phyloP scores from a whole-genome alignment of 805 yeast species.

The Candida ortonii region DNA sequence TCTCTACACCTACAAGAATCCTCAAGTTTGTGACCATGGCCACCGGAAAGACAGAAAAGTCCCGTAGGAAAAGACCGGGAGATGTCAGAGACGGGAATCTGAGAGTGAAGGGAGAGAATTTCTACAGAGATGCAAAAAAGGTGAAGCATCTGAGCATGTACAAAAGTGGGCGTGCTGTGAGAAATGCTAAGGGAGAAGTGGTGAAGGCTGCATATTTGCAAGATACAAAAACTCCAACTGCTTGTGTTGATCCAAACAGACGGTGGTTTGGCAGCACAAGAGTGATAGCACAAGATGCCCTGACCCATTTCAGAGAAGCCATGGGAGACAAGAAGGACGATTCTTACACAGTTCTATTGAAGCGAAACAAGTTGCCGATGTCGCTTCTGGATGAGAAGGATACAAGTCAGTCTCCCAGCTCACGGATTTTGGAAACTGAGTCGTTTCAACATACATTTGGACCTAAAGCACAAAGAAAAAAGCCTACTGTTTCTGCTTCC shows the following conservation, averaged over 20 bases:
- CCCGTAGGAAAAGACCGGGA: conserved; percentile 79
- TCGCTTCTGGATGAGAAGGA: conserved; percentile 87
- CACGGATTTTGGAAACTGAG: conserved; percentile 85
- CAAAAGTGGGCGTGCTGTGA: conserved; percentile 82
- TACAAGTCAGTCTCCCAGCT: conserved; percentile 69
- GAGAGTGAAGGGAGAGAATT: conserved; percentile 94
- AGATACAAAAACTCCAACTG: conserved; percentile 81
- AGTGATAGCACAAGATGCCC: conserved; percentile 95
- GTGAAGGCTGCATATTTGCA: conserved; percentile 86
- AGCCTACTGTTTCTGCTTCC: conserved; percentile 72
- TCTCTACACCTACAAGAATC: conserved; percentile 1
- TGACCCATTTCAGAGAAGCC: conserved; percentile 91
- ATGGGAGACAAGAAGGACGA: conserved; percentile 82
- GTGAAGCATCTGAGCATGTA: conserved; percentile 90
- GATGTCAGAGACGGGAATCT: conserved; percentile 85
- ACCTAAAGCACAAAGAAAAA: conserved; percentile 91
- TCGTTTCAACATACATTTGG: conserved; percentile 81
- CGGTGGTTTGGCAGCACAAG: conserved; percentile 98
- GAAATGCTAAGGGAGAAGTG: conserved; percentile 85
- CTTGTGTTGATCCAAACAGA: conserved; percentile 93
- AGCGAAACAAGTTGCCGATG: conserved; percentile 93
- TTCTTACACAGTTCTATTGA: conserved; percentile 78
- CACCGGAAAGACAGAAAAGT: conserved; percentile 86
- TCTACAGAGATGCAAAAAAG: conserved; percentile 90
- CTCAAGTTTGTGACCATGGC: conserved; percentile 64